Evolutionary conservation across 192 early-diverging fungal genomes (phyloP).

Genomic region (Coemansia sp.): DNA sequence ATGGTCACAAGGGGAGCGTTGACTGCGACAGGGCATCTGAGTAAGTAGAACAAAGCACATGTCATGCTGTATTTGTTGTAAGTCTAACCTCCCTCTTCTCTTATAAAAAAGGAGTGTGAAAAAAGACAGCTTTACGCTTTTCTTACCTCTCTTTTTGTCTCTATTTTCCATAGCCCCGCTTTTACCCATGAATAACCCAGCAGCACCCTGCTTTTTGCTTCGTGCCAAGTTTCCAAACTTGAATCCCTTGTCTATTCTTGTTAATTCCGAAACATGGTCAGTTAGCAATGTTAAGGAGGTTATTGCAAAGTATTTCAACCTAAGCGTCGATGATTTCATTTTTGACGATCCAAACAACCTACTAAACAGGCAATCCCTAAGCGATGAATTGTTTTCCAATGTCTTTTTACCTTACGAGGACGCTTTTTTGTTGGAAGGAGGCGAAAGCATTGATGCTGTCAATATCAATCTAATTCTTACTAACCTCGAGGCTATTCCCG

Average conservation of each 20-base stretch:
- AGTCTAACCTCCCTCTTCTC: not conserved
- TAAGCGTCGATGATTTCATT: not conserved
- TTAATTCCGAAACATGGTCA: not conserved
- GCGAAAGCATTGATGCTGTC: not conserved
- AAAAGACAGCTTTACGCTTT: not conserved
- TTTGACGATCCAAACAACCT: not conserved
- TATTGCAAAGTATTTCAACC: not conserved
- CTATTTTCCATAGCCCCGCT: not conserved
- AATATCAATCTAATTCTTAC: not conserved
- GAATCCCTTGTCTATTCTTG: not conserved
- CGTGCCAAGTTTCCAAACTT: not conserved
- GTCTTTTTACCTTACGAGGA: not conserved
- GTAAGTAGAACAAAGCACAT: not conserved
- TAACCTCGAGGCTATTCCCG: not conserved
- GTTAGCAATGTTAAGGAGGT: not conserved
- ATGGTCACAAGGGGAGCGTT: not conserved
- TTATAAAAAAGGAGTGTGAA: not conserved
- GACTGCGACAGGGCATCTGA: not conserved
- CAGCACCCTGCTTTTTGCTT: not conserved
- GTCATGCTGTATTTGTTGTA: not conserved
- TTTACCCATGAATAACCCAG: not conserved
- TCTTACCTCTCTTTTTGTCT: not conserved
- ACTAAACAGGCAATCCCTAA: not conserved
- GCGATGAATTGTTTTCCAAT: not conserved
- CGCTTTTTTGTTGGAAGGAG: not conserved